Base-by-base conservation (phyloP, 305 asterid genomes). In the Ilex paraguariensis region DNA sequence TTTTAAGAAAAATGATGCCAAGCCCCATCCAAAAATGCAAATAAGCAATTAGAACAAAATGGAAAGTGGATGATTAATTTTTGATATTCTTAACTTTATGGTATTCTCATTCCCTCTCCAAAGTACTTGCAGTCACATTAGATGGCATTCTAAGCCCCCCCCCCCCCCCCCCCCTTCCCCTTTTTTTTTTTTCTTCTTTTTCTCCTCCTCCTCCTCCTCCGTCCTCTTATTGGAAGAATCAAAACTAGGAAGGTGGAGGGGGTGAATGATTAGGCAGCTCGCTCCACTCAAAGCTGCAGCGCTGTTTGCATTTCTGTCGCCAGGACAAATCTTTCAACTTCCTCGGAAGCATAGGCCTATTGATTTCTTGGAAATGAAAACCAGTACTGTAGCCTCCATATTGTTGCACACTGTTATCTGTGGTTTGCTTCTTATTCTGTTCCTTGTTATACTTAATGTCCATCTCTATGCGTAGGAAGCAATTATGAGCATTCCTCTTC, bases 321-420 rank as follows among this genome's bases (percentile, higher is more conserved):
- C 97, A 0, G 97, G 97, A 49, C 54, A 87, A 46, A 63, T 92
- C 51, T 60, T 92, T 70, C 96, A 89, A 78, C 77, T 92, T 36
- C 98, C 96, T 0, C 95, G 88, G 32, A 92, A 85, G 78, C 69
- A 82, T 4, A 66, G 68, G 62, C 82, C 89, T 0, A 79, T 85
- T 3, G 97, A 79, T 6, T 89, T 89, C 71, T 77, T 85, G 59
- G 87, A 80, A 86, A 85, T 89, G 95, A 92, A 82, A 79, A 87
- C 98, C 11, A 89, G 82, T 21, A 21, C 28, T 53, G 11, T 74
- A 0, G 64, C 85, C 0, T 86, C 97, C 32, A 77, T 92, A 59
- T 28, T 82, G 15, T 62, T 87, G 57, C 97, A 89, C 68, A 64
- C 96, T 13, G 69, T 87, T 44, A 57, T 89, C 33, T 89, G 83